Percentiles rank a stretch among this genome's conserved stretches.
phyloP scores from a whole-genome alignment of 2,329 filamentous ascomycete species.

The Colletotrichum sp. region DNA sequence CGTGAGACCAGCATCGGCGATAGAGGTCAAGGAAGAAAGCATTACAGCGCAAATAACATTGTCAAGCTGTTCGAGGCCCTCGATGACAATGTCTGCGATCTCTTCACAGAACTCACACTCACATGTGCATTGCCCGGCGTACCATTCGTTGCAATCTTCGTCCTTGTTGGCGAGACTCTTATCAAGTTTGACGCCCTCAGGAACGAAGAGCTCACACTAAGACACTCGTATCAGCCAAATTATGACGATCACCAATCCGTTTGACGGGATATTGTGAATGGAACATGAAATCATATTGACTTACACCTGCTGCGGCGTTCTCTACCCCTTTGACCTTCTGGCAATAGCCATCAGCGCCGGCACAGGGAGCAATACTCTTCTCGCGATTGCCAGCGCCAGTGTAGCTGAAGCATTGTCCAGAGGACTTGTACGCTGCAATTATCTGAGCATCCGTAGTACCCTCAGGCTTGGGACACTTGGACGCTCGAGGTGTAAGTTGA shows the following conservation, averaged over 20 bases:
- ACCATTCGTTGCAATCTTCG: not conserved
- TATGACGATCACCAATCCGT: not conserved
- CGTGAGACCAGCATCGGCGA: not conserved
- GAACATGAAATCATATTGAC: not conserved
- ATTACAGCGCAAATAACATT: not conserved
- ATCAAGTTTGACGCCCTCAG: not conserved
- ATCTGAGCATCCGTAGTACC: not conserved
- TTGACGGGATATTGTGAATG: not conserved
- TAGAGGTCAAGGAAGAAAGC: not conserved
- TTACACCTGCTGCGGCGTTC: not conserved
- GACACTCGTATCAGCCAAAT: not conserved
- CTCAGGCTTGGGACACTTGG: not conserved
- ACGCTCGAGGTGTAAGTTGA: not conserved
- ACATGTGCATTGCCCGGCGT: not conserved
- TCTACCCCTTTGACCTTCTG: not conserved
- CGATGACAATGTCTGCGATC: not conserved
- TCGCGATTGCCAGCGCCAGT: not conserved
- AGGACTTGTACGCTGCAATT: not conserved
- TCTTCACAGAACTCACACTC: not conserved
- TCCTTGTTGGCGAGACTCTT: not conserved
- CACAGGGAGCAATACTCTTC: not conserved
- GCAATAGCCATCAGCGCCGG: not conserved
- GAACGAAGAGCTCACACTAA: not conserved
- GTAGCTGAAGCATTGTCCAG: not conserved
- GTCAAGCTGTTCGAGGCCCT: not conserved